Evolutionary conservation across 352 stramenopile genomes (phyloP), one percentile per base, ranked within the genome.

Genomic region (Phytophthora sansomeana): DNA sequence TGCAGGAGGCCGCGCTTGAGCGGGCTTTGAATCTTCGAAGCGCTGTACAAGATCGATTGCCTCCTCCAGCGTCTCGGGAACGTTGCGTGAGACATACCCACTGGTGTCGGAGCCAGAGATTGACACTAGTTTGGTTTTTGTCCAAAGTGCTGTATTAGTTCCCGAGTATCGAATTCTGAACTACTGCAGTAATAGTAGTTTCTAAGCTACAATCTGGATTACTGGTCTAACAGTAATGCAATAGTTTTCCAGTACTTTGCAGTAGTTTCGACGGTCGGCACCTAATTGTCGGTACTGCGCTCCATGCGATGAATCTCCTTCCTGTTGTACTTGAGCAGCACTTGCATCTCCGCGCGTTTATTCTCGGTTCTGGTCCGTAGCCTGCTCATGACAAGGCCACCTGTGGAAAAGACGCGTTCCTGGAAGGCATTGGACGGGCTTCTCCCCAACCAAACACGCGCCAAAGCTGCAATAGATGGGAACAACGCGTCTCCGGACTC

Each of bases 341-440:
- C 56, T 21, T 57, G 56, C 44, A 54, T 54, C 42, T 54, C 54
- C 1, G 41, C 30, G 32, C 54, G 54, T 6, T 19, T 19, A 17
- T 53, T 54, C 21, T 55, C 32, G 8, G 55, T 62, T 5, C 51
- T 9, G 4, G 51, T 39, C 11, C 36, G 36, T 10, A 24, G 10
- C 2, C 11, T 28, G 39, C 38, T 51, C 53, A 44, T 59, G 2
- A 60, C 39, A 11, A 60, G 16, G 2, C 17, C 10, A 5, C 44
- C 44, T n/a, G 46, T 65, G 0, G 46, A 65, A 5, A 65, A 65
- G 14, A 58, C 57, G 2, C 46, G 57, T 11, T 65, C 36, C 14
- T 65, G 36, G 6, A 50, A 39, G 24, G 17, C 47, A 17, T 52
- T 65, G 1, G 57, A 65, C 0, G 46, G 26, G 16, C 13, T 21